Percentiles rank a stretch among this genome's conserved stretches.
Evolutionary conservation across 2,329 filamentous ascomycete species (phyloP).

Genomic region (Sporothrix pallida): DNA sequence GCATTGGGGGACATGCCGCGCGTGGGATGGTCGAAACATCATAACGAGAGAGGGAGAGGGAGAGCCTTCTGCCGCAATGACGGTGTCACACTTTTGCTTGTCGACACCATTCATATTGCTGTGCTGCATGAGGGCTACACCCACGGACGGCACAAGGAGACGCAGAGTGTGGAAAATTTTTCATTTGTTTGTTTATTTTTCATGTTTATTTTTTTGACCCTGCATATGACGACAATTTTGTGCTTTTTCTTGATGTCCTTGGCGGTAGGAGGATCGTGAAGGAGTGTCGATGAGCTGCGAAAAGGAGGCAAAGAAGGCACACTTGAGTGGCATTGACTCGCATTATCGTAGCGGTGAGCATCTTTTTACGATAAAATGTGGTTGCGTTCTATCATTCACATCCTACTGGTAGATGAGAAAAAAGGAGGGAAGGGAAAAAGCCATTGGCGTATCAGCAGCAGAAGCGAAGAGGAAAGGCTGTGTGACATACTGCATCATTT

Average conservation of each 20-base stretch:
- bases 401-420: neutral
- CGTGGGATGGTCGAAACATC: conserved; percentile 10
- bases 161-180: neutral
- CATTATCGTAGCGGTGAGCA: conserved; percentile 20
- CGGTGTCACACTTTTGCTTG: neutral
- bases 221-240: neutral
- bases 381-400: neutral
- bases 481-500: conserved; percentile 5
- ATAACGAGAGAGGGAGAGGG: neutral
- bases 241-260: neutral
- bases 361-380: conserved; percentile 2
- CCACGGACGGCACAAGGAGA: neutral
- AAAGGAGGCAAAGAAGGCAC: neutral
- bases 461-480: neutral
- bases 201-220: neutral
- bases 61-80: neutral
- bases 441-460: conserved; percentile 25
- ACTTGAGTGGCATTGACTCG: neutral
- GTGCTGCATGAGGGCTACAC: conserved; percentile 17
- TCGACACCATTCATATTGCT: neutral
- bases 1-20: conserved; percentile 20
- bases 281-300: neutral
- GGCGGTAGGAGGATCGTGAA: conserved; percentile 5
- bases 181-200: conserved; percentile 11
- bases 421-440: neutral